phyloP scores from a whole-genome alignment of 805 yeast species.

The Candida sphagnicola region DNA sequence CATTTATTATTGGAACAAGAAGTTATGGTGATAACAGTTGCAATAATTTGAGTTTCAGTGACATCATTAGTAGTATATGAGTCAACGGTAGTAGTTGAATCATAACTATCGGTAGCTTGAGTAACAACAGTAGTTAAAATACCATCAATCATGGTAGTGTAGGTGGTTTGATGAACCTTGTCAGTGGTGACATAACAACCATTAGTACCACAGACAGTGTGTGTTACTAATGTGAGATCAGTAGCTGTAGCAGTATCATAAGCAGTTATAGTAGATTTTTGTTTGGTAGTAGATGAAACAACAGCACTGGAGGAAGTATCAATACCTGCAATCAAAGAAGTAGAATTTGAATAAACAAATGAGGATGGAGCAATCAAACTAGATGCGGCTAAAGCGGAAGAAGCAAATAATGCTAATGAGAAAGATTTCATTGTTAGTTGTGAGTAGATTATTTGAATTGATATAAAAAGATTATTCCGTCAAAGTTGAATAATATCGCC shows the following conservation, averaged over 20 bases:
- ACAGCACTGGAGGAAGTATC: conserved; percentile 7
- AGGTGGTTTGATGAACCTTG: conserved; percentile 22
- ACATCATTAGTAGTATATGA: conserved; percentile 13
- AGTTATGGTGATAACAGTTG: conserved; percentile 25
- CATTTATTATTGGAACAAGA: conserved; percentile 25
- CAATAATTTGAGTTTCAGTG: conserved; percentile 11
- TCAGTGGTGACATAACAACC: conserved; percentile 35
- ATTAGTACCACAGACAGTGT: conserved; percentile 29
- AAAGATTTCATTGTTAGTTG: conserved; percentile 5
- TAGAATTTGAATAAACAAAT: conserved; percentile 15
- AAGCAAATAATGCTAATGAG: conserved; percentile 10
- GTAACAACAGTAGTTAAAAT: conserved; percentile 22
- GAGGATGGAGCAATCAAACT: conserved; percentile 16
- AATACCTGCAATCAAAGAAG: too few species aligned
- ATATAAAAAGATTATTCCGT: too few species aligned
- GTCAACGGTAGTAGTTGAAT: conserved; percentile 2
- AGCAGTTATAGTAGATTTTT: conserved; percentile 13
- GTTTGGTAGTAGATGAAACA: conserved; percentile 6
- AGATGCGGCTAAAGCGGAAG: conserved; percentile 17
- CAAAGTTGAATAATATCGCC: too few species aligned
- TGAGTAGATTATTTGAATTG: too few species aligned
- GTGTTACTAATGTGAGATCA: conserved; percentile 14
- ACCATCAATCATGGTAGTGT: conserved; percentile 36
- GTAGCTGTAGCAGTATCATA: conserved; percentile 21
- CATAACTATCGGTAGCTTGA: neutral